These are phyloP conservation scores for Clarireedia sp. DNA, from an alignment of 2,329 filamentous ascomycete genomes.

Conservation along the genomic window DNA sequence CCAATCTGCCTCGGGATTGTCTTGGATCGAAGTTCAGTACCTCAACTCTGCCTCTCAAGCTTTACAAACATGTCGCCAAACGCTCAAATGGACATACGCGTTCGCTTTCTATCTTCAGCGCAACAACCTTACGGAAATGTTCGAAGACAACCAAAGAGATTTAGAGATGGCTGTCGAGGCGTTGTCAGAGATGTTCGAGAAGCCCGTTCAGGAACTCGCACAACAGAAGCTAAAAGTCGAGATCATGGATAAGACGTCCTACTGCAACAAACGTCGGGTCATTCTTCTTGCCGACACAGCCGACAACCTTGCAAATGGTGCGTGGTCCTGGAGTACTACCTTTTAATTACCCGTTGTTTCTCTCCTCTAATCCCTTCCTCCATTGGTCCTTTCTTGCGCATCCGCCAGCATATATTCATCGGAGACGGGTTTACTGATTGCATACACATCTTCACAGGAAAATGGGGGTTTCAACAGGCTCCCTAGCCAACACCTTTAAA, in stretches of 20 bases:
- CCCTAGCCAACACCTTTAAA: background rate
- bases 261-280: constrained; percentile 86
- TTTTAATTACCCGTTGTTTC: constrained; percentile 1
- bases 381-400: background rate
- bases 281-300: constrained; percentile 90
- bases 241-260: constrained; percentile 97
- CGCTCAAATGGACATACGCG: constrained; percentile 97
- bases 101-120: constrained; percentile 96
- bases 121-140: constrained; percentile 94
- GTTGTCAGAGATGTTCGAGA: constrained; percentile 98
- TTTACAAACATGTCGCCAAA: constrained; percentile 94
- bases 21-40: constrained; percentile 99
- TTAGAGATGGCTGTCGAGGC: constrained; percentile 95
- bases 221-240: constrained; percentile 90
- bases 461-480: background rate
- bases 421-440: background rate
- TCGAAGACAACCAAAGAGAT: constrained; percentile 98
- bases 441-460: background rate
- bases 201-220: constrained; percentile 78
- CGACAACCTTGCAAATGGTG: constrained; percentile 82
- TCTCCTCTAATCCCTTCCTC: background rate
- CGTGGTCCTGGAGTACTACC: constrained; percentile 31
- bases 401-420: background rate
- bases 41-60: constrained; percentile 88
- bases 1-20: constrained; percentile 89